Evolutionary conservation across 176 grass and related monocot genomes (phyloP).

Genomic region (Triticum timopheevii): DNA sequence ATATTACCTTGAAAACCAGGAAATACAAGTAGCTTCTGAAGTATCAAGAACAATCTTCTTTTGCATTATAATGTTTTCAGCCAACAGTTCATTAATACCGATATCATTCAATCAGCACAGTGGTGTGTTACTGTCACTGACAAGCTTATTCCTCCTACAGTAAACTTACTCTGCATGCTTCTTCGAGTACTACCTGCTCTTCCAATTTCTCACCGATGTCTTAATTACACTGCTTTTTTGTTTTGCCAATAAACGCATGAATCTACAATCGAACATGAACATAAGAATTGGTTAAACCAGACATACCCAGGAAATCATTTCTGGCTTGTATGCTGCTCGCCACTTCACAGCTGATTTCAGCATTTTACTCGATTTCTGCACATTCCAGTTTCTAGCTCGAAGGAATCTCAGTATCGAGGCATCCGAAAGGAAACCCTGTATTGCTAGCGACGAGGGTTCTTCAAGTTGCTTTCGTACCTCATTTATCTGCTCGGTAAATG

Average conservation of each 20-base stretch:
- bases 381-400: conserved; percentile 67
- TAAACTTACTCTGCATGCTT: neutral
- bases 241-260: neutral
- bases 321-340: conserved; percentile 59
- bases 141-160: neutral
- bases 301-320: conserved; percentile 65
- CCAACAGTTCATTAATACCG: neutral
- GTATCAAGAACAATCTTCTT: neutral
- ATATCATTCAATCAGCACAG: neutral
- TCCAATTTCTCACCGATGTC: neutral
- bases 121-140: neutral
- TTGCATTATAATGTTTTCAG: neutral
- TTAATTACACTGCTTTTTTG: neutral
- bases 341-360: conserved; percentile 70
- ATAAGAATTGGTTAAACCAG: neutral
- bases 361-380: conserved; percentile 72
- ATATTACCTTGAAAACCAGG: neutral
- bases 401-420: conserved; percentile 53
- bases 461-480: conserved; percentile 56
- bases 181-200: neutral
- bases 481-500: conserved; percentile 49
- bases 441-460: conserved; percentile 29
- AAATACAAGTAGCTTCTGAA: neutral
- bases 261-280: conserved; percentile 15
- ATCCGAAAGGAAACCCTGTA: conserved; percentile 61